Evolutionary conservation across 1,284 basidiomycete species (phyloP), one percentile per base, ranked within the genome.

Genomic region (Ganoderma boninense): DNA sequence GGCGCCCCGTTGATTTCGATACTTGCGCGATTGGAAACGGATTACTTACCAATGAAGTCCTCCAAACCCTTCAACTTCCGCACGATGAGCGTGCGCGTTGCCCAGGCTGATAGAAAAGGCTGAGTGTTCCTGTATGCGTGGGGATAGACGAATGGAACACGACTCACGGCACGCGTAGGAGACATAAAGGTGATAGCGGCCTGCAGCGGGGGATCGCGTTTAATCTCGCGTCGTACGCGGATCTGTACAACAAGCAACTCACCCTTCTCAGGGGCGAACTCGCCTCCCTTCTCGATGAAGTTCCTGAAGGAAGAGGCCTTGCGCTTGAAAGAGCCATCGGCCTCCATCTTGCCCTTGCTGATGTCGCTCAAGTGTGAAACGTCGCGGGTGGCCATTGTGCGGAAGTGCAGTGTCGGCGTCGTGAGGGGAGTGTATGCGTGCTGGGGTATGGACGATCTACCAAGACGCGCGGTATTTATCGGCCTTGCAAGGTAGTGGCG

Each of bases 31-130:
- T 26, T 7, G 18, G n/a, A 40, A 56, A 52, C 11, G 63, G 59
- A 70, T 43, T 57, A 77, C 89, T 83, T 76, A 94, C 95, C 86
- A 71, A 98, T 89, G 72, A 95, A 85, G 52, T 92, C 87, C 75
- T 99, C 94, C 46, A 99, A 87, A 0, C 97, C 96, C 82, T 99
- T 99, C 75, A 99, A 87, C 81, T 95, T 90, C 75, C 97, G 89
- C 4, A 93, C 87, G 76, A 99, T 98, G 68, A 99, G 84, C 1
- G 96, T 88, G 73, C 97, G 89, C 64, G 96, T 96, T 0, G 97
- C 97, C 97, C 97, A 99, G 5, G 97, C 92, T 93, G 46, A 44
- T 14, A 35, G 6, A 29, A 32, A 32, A 18, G 10, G 29, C 62
- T 26, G 40, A 46, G 38, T 56, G n/a, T 42, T 63, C 46, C 46